Base-by-base conservation (phyloP, 2,329 filamentous ascomycete species). In the Fusarium nurragi region DNA sequence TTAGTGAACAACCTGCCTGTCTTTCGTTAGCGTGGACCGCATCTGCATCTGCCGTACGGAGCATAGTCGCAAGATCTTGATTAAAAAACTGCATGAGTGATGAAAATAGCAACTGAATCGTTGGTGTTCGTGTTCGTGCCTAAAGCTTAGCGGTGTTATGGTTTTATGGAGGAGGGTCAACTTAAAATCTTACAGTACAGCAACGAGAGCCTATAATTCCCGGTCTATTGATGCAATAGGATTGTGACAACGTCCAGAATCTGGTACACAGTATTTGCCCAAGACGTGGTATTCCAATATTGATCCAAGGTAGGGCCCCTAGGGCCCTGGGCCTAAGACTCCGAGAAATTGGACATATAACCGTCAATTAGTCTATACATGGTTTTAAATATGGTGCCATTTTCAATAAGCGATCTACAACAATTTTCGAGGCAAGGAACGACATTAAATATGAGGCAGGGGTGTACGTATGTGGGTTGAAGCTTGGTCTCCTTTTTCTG, bases 1-100 rank as follows among this genome's bases (percentile, higher is more conserved):
- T 38, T 40, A 23, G 49, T 43, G 6, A 19, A 41, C 22, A 65
- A 37, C 47, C 49, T 65, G 51, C 55, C 61, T 55, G 40, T 60
- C 14, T 30, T 28, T 56, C n/a, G 51, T 34, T 61, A 62, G 56
- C 43, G 50, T 18, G 41, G 39, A 44, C 38, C 21, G 21, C 26
- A 26, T 54, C 48, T 32, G 26, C 18, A 43, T 55, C 32, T 28
- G 26, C 34, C 9, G 11, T 25, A 13, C n/a, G 32, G 32, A 34
- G 32, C n/a, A 45, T n/a, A 48, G 25, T 21, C 30, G 48, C 36
- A 26, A 25, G 53, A 58, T 59, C 30, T 41, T 59, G 43, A 38
- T 43, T 28, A 48, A 25, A 12, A 26, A n/a, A 52, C 18, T 38
- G 28, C 22, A 22, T 14, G 22, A 36, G 40, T 21, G 23, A 58